A percentile compares a stretch with the other conserved stretches of the same genome.
These are phyloP conservation scores for Solanum medicagineum DNA, from an alignment of 257 asterid species.

Conservation along the genomic window DNA sequence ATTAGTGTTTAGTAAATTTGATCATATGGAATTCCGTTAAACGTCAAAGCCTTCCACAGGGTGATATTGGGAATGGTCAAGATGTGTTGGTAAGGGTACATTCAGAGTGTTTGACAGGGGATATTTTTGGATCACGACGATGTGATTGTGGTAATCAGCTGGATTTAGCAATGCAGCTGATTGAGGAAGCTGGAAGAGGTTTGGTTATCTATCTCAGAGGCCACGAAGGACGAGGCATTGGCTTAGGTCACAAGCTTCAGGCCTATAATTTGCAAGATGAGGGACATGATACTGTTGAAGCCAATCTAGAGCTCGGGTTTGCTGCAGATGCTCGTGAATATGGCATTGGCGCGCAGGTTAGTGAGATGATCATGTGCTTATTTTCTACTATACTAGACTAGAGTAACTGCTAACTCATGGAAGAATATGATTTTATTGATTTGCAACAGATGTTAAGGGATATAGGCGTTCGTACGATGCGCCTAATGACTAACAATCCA, in stretches of 20 bases:
- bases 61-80: slow-evolving; percentile 69
- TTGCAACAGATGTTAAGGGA: slow-evolving; percentile 55
- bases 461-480: slow-evolving; percentile 69
- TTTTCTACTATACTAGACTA: background rate
- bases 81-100: slow-evolving; percentile 81
- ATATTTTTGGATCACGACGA: slow-evolving; percentile 63
- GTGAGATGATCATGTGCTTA: background rate
- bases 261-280: slow-evolving; percentile 76
- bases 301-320: slow-evolving; percentile 78
- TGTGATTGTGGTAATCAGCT: slow-evolving; percentile 83
- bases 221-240: slow-evolving; percentile 84
- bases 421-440: background rate
- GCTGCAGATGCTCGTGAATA: slow-evolving; percentile 77
- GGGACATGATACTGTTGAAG: slow-evolving; percentile 84
- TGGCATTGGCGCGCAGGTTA: slow-evolving; percentile 78
- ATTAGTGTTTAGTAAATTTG: background rate
- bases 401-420: background rate
- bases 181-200: slow-evolving; percentile 64
- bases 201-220: slow-evolving; percentile 67
- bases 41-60: slow-evolving; percentile 17
- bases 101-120: slow-evolving; percentile 84
- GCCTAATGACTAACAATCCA: slow-evolving; percentile 83
- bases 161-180: slow-evolving; percentile 67
- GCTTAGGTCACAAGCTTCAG: slow-evolving; percentile 68
- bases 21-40: background rate